Evolutionary conservation across 2,329 filamentous ascomycete genomes (phyloP).

Genomic region (Colletotrichum tanaceti): DNA sequence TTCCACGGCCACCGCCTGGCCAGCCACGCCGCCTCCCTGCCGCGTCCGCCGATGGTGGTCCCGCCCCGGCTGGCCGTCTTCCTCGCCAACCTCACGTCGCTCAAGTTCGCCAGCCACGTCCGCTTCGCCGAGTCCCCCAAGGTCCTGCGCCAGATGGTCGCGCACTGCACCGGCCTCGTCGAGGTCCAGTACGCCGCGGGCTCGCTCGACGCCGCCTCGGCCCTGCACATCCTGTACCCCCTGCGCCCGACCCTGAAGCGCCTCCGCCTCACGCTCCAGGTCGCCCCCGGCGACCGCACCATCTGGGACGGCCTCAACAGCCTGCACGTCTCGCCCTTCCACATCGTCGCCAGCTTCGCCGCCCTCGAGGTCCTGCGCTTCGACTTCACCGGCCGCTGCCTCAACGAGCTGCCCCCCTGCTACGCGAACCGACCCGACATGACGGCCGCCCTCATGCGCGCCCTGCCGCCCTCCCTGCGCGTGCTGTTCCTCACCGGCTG

Average conservation of each 20-base stretch:
- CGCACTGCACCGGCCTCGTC: background rate
- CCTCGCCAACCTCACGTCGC: background rate
- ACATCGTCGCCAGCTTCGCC: background rate
- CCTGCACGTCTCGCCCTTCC: background rate
- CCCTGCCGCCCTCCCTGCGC: background rate
- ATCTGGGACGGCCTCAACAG: background rate
- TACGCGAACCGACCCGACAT: background rate
- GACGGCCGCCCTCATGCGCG: background rate
- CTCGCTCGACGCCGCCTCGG: background rate
- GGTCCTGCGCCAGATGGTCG: too few species aligned
- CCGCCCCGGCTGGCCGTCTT: background rate
- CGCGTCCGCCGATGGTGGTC: too few species aligned
- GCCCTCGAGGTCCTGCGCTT: constrained; percentile 1
- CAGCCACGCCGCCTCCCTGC: too few species aligned
- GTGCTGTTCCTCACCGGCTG: background rate
- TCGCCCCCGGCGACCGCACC: background rate
- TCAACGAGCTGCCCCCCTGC: background rate
- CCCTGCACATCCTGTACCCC: background rate
- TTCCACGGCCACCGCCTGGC: background rate
- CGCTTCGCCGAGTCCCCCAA: too few species aligned
- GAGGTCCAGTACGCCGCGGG: background rate
- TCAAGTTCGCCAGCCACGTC: background rate
- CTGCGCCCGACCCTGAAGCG: background rate
- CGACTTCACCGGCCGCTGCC: background rate
- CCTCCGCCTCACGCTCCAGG: background rate